Base-by-base conservation (phyloP, 176 grass and related monocot genomes). In the Oryza meyeriana region DNA sequence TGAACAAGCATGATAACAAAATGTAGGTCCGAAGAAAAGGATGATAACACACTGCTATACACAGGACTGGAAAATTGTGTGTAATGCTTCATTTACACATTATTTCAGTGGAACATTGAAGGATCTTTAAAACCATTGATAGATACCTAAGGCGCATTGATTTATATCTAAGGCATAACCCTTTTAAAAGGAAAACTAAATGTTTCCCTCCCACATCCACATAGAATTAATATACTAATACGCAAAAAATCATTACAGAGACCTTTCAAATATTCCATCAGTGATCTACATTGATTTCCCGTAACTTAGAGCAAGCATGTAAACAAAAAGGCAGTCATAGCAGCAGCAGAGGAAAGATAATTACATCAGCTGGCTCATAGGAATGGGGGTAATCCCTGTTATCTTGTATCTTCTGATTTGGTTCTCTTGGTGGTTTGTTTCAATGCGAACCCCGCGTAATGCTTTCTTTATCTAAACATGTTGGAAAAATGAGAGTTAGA, bases 391-490 rank as follows among this genome's bases (percentile, higher is more conserved):
- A 26, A 97, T 73, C 32, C 94, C 94, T 24, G 82, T 92, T 79
- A 97, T 94, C 84, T 84, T 94, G 85, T 97, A 97, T 41, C 92
- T 81, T 79, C 85, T 87, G 45, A 83, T 85, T 52, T 80, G 75
- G 16, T 94, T 87, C 59, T n/a, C 11, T 24, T 88, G 90, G 40
- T 97, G 91, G 12, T 41, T 92, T 67, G 85, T 87, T 83, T 97
- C 89, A 69, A 97, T 88, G 61, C 76, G 83, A 27, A 97, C 77
- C 64, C 94, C 91, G 0, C 83, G 82, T 18, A 97, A 55, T 36
- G 83, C 84, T 88, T 90, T 97, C 87, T 92, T 94, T 88, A 97
- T 75, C 94, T 94, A 62, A 31, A 79, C 12, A 82, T 20, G 17
- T 57, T 27, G 11, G 11, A 38, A 72, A 40, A 9, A 67, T 6